Base-by-base conservation (phyloP, 2,329 filamentous ascomycete genomes). In the Aureobasidium namibiae region DNA sequence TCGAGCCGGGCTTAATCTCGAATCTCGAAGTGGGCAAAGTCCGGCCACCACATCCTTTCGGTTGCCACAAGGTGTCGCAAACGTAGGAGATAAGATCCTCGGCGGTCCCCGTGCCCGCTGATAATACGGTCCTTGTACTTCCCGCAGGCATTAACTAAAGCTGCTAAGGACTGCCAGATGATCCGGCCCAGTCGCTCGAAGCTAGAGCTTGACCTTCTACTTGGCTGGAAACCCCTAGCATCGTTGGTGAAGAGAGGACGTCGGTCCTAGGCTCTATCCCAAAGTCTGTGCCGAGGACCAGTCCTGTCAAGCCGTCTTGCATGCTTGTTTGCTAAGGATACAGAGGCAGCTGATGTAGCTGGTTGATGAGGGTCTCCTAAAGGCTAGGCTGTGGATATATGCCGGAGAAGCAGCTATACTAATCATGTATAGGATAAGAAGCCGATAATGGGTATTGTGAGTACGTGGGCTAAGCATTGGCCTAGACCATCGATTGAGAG, bases 111-210 rank as follows among this genome's bases (percentile, higher is more conserved):
- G 18, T 52, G 48, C 13, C 18, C 48, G 48, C 34, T 52, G 34
- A 31, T 52, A 31, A 38, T 38, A 31, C 48, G 48, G 48, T 52
- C 29, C 48, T 52, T 52, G 48, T 38, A 13, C 48, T 52, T 52
- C 33, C 48, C 21, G 18, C 48, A 4, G 16, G 3, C 23, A 24
- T n/a, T 21, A 52, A 18, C 21, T 11, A 31, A 52, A 52, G 48
- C 13, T 38, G 48, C 48, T 52, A 21, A 52, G 48, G 33, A 13
- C 34, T 39, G 48, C 48, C 48, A 52, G 48, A 52, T 13, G 31
- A 38, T 5, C 13, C 18, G 16, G 29, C 14, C 33, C 31, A 52
- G 33, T 38, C 48, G 38, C 34, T 52, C 34, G 13, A 11, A 52
- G 48, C 4, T 52, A 7, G 48, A 52, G 48, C 48, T 52, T 52